phyloP scores from a whole-genome alignment of 768 basidiomycete species.

The Boletus fagicola region DNA sequence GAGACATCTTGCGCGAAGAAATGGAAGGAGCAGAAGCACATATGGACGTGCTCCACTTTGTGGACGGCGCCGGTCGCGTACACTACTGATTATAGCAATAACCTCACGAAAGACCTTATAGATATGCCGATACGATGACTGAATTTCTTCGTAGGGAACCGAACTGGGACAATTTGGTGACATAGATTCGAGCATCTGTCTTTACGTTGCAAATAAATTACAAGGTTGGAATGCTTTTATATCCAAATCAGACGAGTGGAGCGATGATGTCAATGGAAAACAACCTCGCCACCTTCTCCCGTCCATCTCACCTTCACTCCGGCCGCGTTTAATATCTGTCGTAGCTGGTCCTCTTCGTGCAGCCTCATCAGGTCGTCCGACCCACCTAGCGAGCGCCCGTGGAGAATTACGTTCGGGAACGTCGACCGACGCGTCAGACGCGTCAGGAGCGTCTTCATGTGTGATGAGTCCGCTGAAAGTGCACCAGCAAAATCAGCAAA shows the following conservation, averaged over 20 bases:
- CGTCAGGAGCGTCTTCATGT: slow-evolving; percentile 63
- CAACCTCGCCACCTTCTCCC: slow-evolving; percentile 9
- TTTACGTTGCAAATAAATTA: slow-evolving; percentile 2
- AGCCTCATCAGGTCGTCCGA: slow-evolving; percentile 52
- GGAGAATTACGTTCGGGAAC: slow-evolving; percentile 73
- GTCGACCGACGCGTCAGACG: slow-evolving; percentile 67
- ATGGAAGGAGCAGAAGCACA: not conserved
- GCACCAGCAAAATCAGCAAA: not conserved
- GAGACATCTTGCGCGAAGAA: not conserved
- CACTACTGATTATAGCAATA: slow-evolving; percentile 1
- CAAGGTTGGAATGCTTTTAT: not conserved
- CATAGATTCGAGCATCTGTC: slow-evolving; percentile 4
- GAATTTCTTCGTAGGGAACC: not conserved
- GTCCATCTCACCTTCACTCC: slow-evolving; percentile 39
- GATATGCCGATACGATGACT: slow-evolving; percentile 9
- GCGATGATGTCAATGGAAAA: not conserved
- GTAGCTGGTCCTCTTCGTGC: slow-evolving; percentile 48
- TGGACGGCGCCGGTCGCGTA: not conserved
- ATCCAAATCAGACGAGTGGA: not conserved
- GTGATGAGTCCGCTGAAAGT: slow-evolving; percentile 52
- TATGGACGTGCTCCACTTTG: not conserved
- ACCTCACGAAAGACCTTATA: slow-evolving; percentile 3
- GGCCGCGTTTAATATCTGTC: slow-evolving; percentile 44
- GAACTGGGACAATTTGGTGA: slow-evolving; percentile 2
- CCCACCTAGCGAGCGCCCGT: slow-evolving; percentile 64